These are phyloP conservation scores for Gymnopus androsaceus DNA, from an alignment of 1,284 basidiomycete genomes.

Conservation along the genomic window DNA sequence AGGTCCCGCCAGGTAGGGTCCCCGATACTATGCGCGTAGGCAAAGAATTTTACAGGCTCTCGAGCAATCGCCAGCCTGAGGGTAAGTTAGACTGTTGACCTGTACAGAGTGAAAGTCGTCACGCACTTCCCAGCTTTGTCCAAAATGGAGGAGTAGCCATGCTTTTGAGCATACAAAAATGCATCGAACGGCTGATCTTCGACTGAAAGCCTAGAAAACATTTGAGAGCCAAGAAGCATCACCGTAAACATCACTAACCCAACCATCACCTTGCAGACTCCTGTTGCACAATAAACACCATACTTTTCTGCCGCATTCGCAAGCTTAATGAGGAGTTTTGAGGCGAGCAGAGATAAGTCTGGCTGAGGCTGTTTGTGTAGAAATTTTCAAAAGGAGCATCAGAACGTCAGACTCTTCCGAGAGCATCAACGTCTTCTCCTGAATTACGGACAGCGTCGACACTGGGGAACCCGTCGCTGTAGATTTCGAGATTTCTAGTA, in stretches of 20 bases:
- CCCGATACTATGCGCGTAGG: constrained; percentile 10
- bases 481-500: constrained; percentile 3
- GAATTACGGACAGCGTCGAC: not conserved
- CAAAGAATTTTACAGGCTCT: constrained; percentile 10
- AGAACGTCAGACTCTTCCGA: constrained; percentile 11
- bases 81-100: not conserved
- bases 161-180: constrained; percentile 7
- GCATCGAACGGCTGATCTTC: constrained; percentile 11
- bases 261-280: constrained; percentile 10
- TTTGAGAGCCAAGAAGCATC: no score
- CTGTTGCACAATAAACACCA: constrained; percentile 7
- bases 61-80: constrained; percentile 4
- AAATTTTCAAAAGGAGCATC: constrained; percentile 8
- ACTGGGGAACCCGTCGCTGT: constrained; percentile 8
- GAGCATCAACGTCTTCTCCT: not conserved
- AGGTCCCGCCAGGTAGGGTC: constrained; percentile 8
- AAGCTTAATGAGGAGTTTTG: constrained; percentile 6
- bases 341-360: constrained; percentile 4
- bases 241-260: constrained; percentile 1
- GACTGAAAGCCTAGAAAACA: constrained; percentile 1
- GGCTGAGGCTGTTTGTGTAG: constrained; percentile 14
- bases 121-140: constrained; percentile 12
- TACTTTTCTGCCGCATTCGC: constrained; percentile 15
- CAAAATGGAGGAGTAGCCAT: constrained; percentile 3
- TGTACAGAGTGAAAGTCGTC: not conserved